These are phyloP conservation scores for Irineochytrium annulatum DNA, from an alignment of 192 early-diverging fungal genomes.

Conservation along the genomic window DNA sequence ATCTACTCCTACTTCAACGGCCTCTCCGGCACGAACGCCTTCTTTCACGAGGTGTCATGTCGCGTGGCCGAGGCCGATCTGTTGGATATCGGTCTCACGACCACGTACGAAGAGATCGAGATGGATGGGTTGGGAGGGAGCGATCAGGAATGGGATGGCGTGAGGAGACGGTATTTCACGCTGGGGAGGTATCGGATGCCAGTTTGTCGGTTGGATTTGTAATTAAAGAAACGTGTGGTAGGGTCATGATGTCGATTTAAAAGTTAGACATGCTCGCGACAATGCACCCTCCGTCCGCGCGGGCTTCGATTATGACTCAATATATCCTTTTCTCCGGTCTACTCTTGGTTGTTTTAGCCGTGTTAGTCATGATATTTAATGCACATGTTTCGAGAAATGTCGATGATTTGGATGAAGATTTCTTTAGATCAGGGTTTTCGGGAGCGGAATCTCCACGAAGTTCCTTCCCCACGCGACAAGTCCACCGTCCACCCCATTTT, in stretches of 20 bases:
- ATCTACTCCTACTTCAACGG: constrained; percentile 96
- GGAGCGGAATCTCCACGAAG: too few species aligned
- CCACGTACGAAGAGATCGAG: constrained; percentile 66
- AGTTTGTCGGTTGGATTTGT: constrained; percentile 52
- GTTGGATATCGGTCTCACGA: constrained; percentile 70
- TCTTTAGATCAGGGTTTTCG: too few species aligned
- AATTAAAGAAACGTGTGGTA: background rate
- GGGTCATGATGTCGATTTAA: background rate
- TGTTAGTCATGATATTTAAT: background rate
- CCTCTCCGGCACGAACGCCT: constrained; percentile 84
- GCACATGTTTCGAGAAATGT: background rate
- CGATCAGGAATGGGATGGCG: constrained; percentile 85
- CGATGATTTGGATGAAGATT: too few species aligned
- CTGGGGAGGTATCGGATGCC: constrained; percentile 73
- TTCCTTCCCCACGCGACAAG: too few species aligned
- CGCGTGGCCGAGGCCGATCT: constrained; percentile 79
- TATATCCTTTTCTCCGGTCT: background rate
- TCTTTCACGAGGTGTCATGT: constrained; percentile 96
- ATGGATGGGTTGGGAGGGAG: constrained; percentile 75
- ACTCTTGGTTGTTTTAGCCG: background rate
- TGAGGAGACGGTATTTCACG: constrained; percentile 74
- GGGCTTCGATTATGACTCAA: background rate
- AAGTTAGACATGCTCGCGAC: background rate
- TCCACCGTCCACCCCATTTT: too few species aligned
- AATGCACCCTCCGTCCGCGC: background rate